These are phyloP conservation scores for Euphorbia lathyris DNA, from an alignment of 345 rosid species.

Conservation along the genomic window DNA sequence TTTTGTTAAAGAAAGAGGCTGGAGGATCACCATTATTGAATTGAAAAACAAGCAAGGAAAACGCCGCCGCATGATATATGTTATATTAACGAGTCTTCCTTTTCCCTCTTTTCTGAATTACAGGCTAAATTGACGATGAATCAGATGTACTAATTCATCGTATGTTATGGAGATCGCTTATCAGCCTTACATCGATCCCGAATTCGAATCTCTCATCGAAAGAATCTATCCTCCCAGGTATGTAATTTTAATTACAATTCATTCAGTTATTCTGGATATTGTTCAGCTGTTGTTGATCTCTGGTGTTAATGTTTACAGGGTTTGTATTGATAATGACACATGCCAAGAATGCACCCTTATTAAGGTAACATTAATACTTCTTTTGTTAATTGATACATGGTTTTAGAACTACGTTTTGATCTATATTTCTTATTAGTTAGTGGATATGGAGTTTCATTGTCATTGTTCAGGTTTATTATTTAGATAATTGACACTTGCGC, in stretches of 20 bases:
- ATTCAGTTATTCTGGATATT: background rate
- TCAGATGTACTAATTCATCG: background rate
- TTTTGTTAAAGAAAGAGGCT: constrained; percentile 19
- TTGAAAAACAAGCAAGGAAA: background rate
- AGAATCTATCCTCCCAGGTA: constrained; percentile 86
- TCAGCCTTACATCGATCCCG: constrained; percentile 77
- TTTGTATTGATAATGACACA: constrained; percentile 79
- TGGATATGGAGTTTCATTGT: background rate
- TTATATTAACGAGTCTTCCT: background rate
- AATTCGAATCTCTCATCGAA: constrained; percentile 69
- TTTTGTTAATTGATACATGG: too few relatives aligned
- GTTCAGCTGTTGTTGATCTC: too few relatives aligned
- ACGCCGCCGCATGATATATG: constrained; percentile 19
- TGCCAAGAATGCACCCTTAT: constrained; percentile 75
- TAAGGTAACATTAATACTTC: constrained; percentile 49
- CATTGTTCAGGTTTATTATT: background rate
- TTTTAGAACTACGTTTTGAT: background rate
- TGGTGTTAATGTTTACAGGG: constrained; percentile 37
- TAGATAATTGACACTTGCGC: background rate
- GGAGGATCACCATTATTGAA: background rate
- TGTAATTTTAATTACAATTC: too few relatives aligned
- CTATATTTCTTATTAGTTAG: background rate
- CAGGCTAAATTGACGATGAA: background rate
- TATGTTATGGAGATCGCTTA: constrained; percentile 59
- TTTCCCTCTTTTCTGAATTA: background rate